Evolutionary conservation across 768 basidiomycete species (phyloP).

Genomic region (Phlebiopsis gigantea): DNA sequence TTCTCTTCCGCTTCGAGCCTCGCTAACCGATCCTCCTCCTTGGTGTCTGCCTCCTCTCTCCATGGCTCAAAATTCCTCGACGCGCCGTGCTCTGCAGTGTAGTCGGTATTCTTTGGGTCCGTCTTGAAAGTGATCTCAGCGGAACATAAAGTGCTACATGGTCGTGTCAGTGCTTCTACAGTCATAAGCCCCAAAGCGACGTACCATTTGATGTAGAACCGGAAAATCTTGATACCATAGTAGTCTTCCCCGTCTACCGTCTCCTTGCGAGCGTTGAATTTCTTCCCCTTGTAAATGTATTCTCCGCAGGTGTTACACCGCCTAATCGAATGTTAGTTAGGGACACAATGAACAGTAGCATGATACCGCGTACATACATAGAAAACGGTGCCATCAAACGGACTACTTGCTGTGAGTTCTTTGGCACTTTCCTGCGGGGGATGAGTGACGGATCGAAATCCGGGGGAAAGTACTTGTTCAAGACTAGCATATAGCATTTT

Average conservation of each 20-base stretch:
- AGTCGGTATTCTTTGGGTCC: conserved; percentile 96
- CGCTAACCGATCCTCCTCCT: conserved; percentile 81
- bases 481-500: conserved; percentile 41
- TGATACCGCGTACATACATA: conserved; percentile 54
- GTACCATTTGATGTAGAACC: conserved; percentile 89
- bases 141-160: conserved; percentile 80
- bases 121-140: conserved; percentile 99
- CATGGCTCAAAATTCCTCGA: conserved; percentile 98
- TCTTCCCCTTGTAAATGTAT: conserved; percentile 99
- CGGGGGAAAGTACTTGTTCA: conserved; percentile 96
- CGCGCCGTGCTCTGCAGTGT: conserved; percentile 91
- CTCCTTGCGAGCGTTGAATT: conserved; percentile 98
- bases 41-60: conserved; percentile 73
- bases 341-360: not conserved
- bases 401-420: conserved; percentile 95
- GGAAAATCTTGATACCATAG: conserved; percentile 95
- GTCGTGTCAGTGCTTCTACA: not conserved
- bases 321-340: not conserved
- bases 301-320: conserved; percentile 95
- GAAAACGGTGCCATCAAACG: conserved; percentile 99
- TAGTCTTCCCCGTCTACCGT: conserved; percentile 97
- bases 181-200: conserved; percentile 19
- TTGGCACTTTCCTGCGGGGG: conserved; percentile 81
- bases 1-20: conserved; percentile 90
- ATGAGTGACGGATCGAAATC: conserved; percentile 98